A percentile compares a stretch with the other conserved stretches of the same genome.
Conservation (phyloP, 164 flowering plant species). For the Macadamia integrifolia region DNA sequence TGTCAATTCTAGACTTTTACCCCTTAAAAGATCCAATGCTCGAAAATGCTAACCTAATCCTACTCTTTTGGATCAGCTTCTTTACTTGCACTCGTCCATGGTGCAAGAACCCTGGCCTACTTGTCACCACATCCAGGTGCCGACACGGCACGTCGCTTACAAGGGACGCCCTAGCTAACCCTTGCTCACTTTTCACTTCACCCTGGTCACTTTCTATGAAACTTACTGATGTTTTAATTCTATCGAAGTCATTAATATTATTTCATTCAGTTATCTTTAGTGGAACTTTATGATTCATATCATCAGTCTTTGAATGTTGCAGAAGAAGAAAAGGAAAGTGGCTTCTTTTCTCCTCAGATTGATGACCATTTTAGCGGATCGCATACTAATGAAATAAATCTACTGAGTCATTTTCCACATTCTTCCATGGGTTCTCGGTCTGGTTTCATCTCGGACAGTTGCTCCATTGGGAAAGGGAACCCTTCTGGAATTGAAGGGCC, state of each 20-base stretch:
- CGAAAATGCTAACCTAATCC: no score
- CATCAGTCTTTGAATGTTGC: constrained; percentile 19
- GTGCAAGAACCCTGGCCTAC: no score
- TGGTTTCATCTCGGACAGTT: constrained; percentile 12
- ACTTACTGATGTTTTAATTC: not conserved
- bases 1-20: no score
- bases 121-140: no score
- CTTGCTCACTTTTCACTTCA: no score
- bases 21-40: no score
- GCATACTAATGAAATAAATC: constrained; percentile 10
- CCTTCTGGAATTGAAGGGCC: constrained; percentile 5
- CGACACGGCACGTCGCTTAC: no score
- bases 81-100: no score
- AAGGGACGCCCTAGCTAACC: no score
- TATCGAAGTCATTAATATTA: not conserved
- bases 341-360: constrained; percentile 55
- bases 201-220: not conserved
- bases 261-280: not conserved
- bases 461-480: constrained; percentile 2
- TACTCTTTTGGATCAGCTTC: no score
- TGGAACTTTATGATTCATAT: constrained; percentile 1
- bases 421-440: constrained; percentile 8
- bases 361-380: constrained; percentile 18
- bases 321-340: constrained; percentile 53
- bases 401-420: not conserved